Evolutionary conservation across 2,329 filamentous ascomycete species (phyloP).

Genomic region (Neopestalotiopsis sp.): DNA sequence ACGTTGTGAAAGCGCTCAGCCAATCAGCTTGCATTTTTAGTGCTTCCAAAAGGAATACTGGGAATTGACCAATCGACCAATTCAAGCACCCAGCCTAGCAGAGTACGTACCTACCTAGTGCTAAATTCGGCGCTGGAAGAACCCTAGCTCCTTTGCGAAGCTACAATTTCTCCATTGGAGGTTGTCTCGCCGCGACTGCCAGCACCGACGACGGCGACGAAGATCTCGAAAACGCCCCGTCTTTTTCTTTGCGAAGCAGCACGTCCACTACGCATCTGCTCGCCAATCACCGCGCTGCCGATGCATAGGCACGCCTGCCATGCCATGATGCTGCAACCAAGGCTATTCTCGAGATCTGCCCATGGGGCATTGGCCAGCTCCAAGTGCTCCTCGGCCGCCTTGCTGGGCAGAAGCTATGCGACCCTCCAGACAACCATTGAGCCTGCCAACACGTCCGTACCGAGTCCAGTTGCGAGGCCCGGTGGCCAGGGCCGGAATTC

Average conservation of each 20-base stretch:
- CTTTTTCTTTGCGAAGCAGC: background rate
- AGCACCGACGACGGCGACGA: conserved; percentile 1
- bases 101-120: background rate
- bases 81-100: background rate
- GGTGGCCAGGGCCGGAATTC: conserved; percentile 34
- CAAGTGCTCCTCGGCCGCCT: conserved; percentile 26
- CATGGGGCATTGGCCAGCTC: conserved; percentile 31
- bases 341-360: conserved; percentile 33
- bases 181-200: background rate
- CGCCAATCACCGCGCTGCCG: background rate
- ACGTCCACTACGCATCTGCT: background rate
- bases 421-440: conserved; percentile 27
- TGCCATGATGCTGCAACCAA: conserved; percentile 38
- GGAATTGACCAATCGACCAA: too few species aligned
- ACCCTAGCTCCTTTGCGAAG: conserved; percentile 18
- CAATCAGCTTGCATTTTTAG: background rate
- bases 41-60: background rate
- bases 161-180: conserved; percentile 16
- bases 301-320: conserved; percentile 15
- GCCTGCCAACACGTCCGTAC: conserved; percentile 21
- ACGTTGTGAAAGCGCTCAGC: background rate
- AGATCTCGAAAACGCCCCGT: background rate
- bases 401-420: conserved; percentile 33
- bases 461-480: conserved; percentile 24
- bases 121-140: conserved; percentile 17